Percentiles rank a stretch among this genome's conserved stretches.
phyloP scores from a whole-genome alignment of 2,329 filamentous ascomycete genomes.

The Trichoderma koningii region DNA sequence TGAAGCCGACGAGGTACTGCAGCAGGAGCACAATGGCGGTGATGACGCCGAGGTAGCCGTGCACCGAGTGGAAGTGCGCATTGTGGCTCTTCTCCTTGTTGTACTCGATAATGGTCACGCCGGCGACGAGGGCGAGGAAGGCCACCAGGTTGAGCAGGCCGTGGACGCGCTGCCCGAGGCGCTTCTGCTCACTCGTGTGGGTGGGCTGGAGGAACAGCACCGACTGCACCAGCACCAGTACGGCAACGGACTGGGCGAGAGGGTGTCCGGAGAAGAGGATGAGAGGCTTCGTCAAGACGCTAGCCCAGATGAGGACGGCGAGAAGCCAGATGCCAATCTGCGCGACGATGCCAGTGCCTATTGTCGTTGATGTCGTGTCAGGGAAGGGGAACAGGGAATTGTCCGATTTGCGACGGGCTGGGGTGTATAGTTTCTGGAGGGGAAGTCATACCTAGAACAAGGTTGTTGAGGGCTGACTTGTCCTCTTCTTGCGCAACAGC shows the following conservation, averaged over 20 bases:
- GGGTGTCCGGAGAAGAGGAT: constrained; percentile 90
- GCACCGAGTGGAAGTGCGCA: constrained; percentile 75
- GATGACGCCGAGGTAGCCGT: constrained; percentile 79
- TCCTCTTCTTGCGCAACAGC: constrained; percentile 71
- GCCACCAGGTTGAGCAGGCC: constrained; percentile 68
- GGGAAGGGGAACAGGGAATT: not conserved
- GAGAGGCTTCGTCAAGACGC: constrained; percentile 68
- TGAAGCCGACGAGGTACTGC: constrained; percentile 78
- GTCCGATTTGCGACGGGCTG: not conserved
- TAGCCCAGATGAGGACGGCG: constrained; percentile 73
- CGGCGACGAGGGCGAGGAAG: constrained; percentile 62
- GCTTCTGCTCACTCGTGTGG: constrained; percentile 73
- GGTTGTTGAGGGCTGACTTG: constrained; percentile 67
- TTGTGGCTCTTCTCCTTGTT: constrained; percentile 75
- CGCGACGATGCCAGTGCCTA: constrained; percentile 79
- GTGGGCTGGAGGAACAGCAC: constrained; percentile 88
- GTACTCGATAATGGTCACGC: constrained; percentile 72
- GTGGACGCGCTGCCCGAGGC: constrained; percentile 62
- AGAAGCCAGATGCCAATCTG: constrained; percentile 79
- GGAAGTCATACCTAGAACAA: constrained; percentile 67
- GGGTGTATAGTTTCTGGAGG: too few relatives aligned
- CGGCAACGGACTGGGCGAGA: constrained; percentile 65
- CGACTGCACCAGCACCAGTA: constrained; percentile 76
- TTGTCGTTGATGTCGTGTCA: not conserved
- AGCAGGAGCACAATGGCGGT: constrained; percentile 69